These are phyloP conservation scores for Circinella umbellata DNA, from an alignment of 371 early-diverging fungal species.

Conservation along the genomic window DNA sequence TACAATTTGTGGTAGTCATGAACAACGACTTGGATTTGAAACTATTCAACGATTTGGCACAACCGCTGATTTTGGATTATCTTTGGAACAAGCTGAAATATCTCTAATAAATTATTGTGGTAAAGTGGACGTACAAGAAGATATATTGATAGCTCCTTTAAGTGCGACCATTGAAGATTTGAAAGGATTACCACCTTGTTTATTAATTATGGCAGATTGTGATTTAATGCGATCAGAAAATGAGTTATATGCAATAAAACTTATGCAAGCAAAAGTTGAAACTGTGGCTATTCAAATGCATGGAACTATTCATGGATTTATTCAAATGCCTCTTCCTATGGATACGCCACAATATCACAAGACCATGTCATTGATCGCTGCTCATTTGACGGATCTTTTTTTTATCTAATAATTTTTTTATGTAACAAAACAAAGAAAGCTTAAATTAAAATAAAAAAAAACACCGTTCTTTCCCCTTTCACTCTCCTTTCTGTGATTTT, in stretches of 20 bases:
- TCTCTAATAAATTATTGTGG: conserved; percentile 21
- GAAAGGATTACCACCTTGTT: conserved; percentile 34
- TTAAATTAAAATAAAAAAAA: no score
- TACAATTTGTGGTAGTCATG: conserved; percentile 10
- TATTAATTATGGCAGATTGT: conserved; percentile 35
- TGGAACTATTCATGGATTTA: conserved; percentile 16
- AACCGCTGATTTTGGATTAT: conserved; percentile 18
- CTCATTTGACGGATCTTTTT: background rate
- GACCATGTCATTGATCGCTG: conserved; percentile 2
- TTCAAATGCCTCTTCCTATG: conserved; percentile 1
- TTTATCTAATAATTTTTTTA: background rate
- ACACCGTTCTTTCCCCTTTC: no score
- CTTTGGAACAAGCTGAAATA: conserved; percentile 20
- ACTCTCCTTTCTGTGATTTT: no score
- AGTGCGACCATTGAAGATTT: conserved; percentile 26
- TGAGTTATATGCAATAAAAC: conserved; percentile 30
- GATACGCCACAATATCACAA: conserved; percentile 3
- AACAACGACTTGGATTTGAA: conserved; percentile 20
- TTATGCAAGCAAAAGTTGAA: conserved; percentile 32
- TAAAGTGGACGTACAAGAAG: background rate
- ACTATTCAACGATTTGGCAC: conserved; percentile 23
- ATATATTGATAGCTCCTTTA: conserved; percentile 19
- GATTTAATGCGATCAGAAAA: conserved; percentile 43
- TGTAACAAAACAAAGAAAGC: no score
- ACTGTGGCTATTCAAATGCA: conserved; percentile 23